phyloP scores from a whole-genome alignment of 129 eudicot genomes.

The Daucus carota region DNA sequence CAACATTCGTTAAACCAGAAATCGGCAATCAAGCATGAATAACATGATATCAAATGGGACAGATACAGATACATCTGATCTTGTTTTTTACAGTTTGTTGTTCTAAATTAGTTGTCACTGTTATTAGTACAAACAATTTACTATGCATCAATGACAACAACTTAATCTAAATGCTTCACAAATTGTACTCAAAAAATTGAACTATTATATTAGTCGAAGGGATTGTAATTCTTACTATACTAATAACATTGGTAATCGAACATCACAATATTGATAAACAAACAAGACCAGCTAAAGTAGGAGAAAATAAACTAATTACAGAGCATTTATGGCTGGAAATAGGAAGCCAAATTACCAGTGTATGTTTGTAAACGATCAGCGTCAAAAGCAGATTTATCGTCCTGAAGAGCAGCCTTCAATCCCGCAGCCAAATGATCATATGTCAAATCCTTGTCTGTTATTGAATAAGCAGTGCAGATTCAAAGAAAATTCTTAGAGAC shows the following conservation, averaged over 20 bases:
- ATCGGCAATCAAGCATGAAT: not conserved
- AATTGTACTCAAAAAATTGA: not conserved
- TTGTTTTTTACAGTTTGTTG: not conserved
- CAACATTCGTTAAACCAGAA: not conserved
- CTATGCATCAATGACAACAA: not conserved
- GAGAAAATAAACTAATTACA: not conserved
- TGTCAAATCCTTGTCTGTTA: slow-evolving; percentile 63
- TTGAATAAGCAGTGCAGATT: slow-evolving; percentile 7
- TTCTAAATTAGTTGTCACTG: not conserved
- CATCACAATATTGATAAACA: not conserved
- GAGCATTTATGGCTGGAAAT: not conserved
- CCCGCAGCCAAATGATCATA: slow-evolving; percentile 90
- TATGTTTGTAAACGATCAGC: slow-evolving; percentile 88
- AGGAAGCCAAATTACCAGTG: slow-evolving; percentile 43
- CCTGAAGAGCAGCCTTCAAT: slow-evolving; percentile 63
- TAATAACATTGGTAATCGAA: not conserved
- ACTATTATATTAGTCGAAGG: not conserved
- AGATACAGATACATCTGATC: not conserved
- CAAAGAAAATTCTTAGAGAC: not conserved
- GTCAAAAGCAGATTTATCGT: slow-evolving; percentile 71
- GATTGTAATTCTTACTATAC: not conserved
- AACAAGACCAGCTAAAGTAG: not conserved
- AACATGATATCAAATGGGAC: not conserved
- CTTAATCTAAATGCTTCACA: not conserved
- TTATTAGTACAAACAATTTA: not conserved